Conservation (phyloP, 1,284 basidiomycete species). For the Clitocybe nebularis region DNA sequence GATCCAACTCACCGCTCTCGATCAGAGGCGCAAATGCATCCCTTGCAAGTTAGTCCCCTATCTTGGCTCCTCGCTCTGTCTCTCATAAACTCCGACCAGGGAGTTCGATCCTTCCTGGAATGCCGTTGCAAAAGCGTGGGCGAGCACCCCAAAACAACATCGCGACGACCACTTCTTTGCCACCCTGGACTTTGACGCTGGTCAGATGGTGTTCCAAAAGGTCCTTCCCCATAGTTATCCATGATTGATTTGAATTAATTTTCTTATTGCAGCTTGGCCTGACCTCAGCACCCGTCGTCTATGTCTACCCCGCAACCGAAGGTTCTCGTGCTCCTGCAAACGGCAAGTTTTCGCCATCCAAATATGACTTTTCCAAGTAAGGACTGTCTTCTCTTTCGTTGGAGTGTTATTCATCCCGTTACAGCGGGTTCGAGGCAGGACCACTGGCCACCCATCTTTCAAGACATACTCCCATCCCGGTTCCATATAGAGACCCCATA, state of each 20-base stretch:
- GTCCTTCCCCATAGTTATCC: constrained; percentile 35
- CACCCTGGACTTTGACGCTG: constrained; percentile 83
- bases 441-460: constrained; percentile 77
- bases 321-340: constrained; percentile 61
- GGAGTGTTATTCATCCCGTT: constrained; percentile 1
- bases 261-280: constrained; percentile 47
- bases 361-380: constrained; percentile 79
- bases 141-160: constrained; percentile 50
- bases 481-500: constrained; percentile 72
- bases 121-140: constrained; percentile 80
- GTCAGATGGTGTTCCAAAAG: constrained; percentile 73
- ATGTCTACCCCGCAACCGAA: constrained; percentile 70
- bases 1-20: constrained; percentile 84
- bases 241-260: not conserved
- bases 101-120: constrained; percentile 82
- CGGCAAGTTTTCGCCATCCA: constrained; percentile 50
- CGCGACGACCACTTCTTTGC: constrained; percentile 87
- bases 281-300: constrained; percentile 80
- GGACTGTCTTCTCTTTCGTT: constrained; percentile 15
- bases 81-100: no score
- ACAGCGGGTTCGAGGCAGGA: constrained; percentile 76
- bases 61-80: not conserved
- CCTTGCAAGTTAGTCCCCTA: constrained; percentile 67
- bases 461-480: constrained; percentile 63
- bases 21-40: constrained; percentile 70